Conservation (phyloP, 1,284 basidiomycete species). For the Ceratorhiza oryzae-sativae region DNA sequence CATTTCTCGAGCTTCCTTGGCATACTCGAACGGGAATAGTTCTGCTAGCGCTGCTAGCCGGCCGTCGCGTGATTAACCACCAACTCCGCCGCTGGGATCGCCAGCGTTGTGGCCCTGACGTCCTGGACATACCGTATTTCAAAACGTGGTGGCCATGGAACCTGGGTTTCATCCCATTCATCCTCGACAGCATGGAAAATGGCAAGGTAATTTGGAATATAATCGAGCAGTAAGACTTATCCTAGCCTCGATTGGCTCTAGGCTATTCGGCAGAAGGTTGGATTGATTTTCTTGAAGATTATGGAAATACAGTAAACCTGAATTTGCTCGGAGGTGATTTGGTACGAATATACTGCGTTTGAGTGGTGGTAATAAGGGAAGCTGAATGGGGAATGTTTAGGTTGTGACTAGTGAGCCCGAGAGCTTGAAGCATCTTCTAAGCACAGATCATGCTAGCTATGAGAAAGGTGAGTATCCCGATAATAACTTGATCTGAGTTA, state of each 20-base stretch:
- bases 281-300: not conserved
- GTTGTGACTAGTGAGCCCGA: slow-evolving; percentile 49
- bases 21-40: not conserved
- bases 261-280: slow-evolving; percentile 14
- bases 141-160: slow-evolving; percentile 25
- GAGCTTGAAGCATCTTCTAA: slow-evolving; percentile 46
- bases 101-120: slow-evolving; percentile 9
- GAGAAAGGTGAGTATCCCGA: slow-evolving; percentile 43
- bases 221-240: not conserved
- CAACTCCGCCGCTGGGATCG: not conserved
- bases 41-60: not conserved
- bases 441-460: slow-evolving; percentile 42
- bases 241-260: not conserved
- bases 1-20: slow-evolving; percentile 16
- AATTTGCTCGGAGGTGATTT: slow-evolving; percentile 20
- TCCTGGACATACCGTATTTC: slow-evolving; percentile 1
- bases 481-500: not conserved
- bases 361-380: not conserved
- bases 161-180: slow-evolving; percentile 10
- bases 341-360: not conserved
- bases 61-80: not conserved
- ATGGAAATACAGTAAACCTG: slow-evolving; percentile 17
- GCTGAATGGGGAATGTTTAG: slow-evolving; percentile 41
- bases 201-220: not conserved
- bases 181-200: slow-evolving; percentile 15